Base-by-base conservation (phyloP, 805 yeast species). In the Yamadazyma olivae region DNA sequence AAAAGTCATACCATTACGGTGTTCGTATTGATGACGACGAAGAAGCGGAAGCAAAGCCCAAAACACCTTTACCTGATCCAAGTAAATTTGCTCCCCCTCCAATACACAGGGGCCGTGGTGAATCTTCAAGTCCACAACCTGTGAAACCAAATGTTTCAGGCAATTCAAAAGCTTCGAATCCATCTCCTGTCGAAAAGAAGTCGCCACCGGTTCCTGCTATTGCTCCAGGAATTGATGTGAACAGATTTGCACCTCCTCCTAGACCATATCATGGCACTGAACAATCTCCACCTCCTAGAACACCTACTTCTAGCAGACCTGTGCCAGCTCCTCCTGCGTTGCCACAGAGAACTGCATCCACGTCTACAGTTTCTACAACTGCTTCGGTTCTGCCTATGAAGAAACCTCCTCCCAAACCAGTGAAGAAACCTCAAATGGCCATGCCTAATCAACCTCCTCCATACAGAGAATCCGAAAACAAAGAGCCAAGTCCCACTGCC, bases 361-460 rank as follows among this genome's bases (percentile, higher is more conserved):
- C 36, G 20, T 13, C 45, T 10, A 19, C n/a, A n/a, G n/a, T n/a
- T n/a, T n/a, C 26, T 15, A 18, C 15, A 14, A 5, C 27, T n/a
- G 32, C 36, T 10, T n/a, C n/a, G 25, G 28, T 18, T n/a, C 33
- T 10, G 38, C 17, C 19, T 16, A 34, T n/a, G 35, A 61, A 58
- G 44, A 61, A 59, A 35, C 70, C 73, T 15, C 73, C 72, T 9
- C 72, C 73, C 23, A 70, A 67, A 27, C 75, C 75, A 1, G 39
- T 48, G 2, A 70, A 64, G 41, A 60, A 62, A 36, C 48, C 57
- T 16, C 32, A 44, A 15, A 12, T 40, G 14, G 4, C 22, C 3
- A 41, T 39, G 41, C 45, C 44, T 3, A 20, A 17, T 22, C 37
- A 51, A 13, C 59, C 59, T 6, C 57, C 56, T 7, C 50, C 64